These are phyloP conservation scores for Wickerhamiella kurtzmanii DNA, from an alignment of 805 yeast genomes.

Conservation along the genomic window DNA sequence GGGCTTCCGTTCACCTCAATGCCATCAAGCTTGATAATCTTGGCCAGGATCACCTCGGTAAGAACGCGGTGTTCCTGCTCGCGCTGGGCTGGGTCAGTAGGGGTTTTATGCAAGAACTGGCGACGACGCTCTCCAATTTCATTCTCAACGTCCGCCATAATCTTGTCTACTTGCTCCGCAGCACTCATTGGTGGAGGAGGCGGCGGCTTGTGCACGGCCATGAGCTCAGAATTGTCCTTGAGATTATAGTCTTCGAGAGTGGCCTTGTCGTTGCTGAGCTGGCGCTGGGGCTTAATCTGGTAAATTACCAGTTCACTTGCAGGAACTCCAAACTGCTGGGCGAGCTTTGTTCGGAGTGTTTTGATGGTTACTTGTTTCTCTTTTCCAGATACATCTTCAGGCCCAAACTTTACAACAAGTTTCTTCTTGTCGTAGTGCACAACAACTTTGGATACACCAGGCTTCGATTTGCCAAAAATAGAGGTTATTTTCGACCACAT, in stretches of 20 bases:
- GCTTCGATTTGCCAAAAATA: background rate
- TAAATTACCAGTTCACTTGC: slow-evolving; percentile 15
- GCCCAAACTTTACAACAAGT: slow-evolving; percentile 16
- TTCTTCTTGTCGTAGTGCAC: slow-evolving; percentile 17
- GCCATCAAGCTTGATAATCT: slow-evolving; percentile 25
- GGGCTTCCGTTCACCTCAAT: slow-evolving; percentile 24
- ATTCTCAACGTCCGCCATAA: slow-evolving; percentile 17
- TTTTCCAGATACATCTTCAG: slow-evolving; percentile 16
- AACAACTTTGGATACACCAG: slow-evolving; percentile 4
- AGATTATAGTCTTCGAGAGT: slow-evolving; percentile 16
- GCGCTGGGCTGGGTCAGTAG: slow-evolving; percentile 16
- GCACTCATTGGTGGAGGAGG: slow-evolving; percentile 15
- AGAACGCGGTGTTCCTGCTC: slow-evolving; percentile 23
- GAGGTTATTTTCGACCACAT: slow-evolving; percentile 2
- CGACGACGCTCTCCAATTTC: slow-evolving; percentile 19
- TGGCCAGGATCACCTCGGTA: slow-evolving; percentile 25
- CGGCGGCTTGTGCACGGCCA: slow-evolving; percentile 15
- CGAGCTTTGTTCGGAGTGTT: slow-evolving; percentile 44
- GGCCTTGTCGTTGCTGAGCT: slow-evolving; percentile 11
- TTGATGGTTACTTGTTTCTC: slow-evolving; percentile 61
- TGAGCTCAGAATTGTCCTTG: slow-evolving; percentile 16
- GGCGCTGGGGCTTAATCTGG: slow-evolving; percentile 12
- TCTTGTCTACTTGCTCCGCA: slow-evolving; percentile 19
- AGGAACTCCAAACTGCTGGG: slow-evolving; percentile 39
- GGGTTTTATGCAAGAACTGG: slow-evolving; percentile 16